Evolutionary conservation across 495 filamentous ascomycete genomes (phyloP).

Genomic region (Lasiosphaeria ovina): DNA sequence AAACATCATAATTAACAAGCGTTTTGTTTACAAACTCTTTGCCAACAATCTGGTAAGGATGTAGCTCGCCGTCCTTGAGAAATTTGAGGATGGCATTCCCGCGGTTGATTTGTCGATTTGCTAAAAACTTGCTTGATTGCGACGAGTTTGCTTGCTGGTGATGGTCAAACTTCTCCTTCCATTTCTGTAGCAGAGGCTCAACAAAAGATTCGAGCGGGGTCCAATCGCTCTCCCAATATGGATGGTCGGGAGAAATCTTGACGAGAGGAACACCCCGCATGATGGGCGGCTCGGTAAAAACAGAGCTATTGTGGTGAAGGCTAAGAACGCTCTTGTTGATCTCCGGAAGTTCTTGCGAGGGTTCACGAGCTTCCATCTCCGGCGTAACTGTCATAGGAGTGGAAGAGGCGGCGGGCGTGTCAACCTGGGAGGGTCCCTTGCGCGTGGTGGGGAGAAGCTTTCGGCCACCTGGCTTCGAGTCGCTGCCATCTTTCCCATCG

Average conservation of each 20-base stretch:
- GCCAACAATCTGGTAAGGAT: constrained; percentile 48
- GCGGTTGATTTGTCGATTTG: constrained; percentile 46
- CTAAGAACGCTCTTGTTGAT: constrained; percentile 39
- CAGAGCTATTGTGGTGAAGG: constrained; percentile 39
- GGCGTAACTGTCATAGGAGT: constrained; percentile 20
- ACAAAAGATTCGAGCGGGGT: constrained; percentile 32
- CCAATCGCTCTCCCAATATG: constrained; percentile 50
- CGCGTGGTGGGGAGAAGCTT: constrained; percentile 26
- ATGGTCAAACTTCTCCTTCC: constrained; percentile 37
- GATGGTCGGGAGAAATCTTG: constrained; percentile 40
- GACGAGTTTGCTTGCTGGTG: constrained; percentile 16
- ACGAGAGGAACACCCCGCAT: constrained; percentile 46
- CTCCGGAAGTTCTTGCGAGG: constrained; percentile 22
- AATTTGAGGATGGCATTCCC: constrained; percentile 44
- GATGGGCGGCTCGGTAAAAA: constrained; percentile 39
- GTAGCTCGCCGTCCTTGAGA: constrained; percentile 40
- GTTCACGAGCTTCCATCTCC: constrained; percentile 15
- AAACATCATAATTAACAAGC: constrained; percentile 47
- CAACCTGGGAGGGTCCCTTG: constrained; percentile 8
- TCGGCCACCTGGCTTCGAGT: constrained; percentile 7
- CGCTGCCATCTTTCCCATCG: background rate
- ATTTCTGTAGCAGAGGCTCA: constrained; percentile 32
- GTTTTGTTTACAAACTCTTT: constrained; percentile 40
- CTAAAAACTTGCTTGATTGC: constrained; percentile 41
- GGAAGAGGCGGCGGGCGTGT: background rate